Conservation (phyloP, 495 filamentous ascomycete genomes). For the Pseudevernia furfuracea region DNA sequence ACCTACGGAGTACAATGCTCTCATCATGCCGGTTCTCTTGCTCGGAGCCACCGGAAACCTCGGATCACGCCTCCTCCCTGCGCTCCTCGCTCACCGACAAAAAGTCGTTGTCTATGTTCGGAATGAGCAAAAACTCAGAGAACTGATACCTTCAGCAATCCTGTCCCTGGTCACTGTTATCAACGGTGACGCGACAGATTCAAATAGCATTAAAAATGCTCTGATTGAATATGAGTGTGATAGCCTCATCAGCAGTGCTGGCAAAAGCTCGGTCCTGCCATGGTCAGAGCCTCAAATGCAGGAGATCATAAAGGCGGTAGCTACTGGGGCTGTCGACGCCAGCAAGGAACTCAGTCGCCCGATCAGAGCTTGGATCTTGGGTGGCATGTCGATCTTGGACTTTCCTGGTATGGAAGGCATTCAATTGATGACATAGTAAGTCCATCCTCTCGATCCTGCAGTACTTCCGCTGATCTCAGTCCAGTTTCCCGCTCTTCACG, state of each 20-base stretch:
- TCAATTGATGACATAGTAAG: conserved; percentile 31
- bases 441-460: neutral
- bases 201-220: conserved; percentile 30
- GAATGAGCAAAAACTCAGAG: conserved; percentile 32
- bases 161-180: conserved; percentile 28
- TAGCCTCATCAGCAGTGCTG: conserved; percentile 37
- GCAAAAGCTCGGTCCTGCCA: conserved; percentile 27
- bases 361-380: conserved; percentile 32
- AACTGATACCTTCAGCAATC: conserved; percentile 24
- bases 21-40: conserved; percentile 37
- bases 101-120: conserved; percentile 36
- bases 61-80: conserved; percentile 35
- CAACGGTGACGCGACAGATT: conserved; percentile 35
- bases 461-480: neutral
- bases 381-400: conserved; percentile 27
- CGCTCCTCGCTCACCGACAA: conserved; percentile 36
- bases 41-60: conserved; percentile 40
- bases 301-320: conserved; percentile 30
- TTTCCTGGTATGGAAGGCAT: conserved; percentile 24
- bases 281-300: conserved; percentile 27
- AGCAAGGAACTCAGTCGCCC: conserved; percentile 26
- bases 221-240: conserved; percentile 32
- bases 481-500: conserved; percentile 26
- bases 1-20: neutral
- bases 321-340: conserved; percentile 27